Evolutionary conservation across 1,284 basidiomycete genomes (phyloP), one percentile per base, ranked within the genome.

Genomic region (Apiotrichum akiyoshidainum): DNA sequence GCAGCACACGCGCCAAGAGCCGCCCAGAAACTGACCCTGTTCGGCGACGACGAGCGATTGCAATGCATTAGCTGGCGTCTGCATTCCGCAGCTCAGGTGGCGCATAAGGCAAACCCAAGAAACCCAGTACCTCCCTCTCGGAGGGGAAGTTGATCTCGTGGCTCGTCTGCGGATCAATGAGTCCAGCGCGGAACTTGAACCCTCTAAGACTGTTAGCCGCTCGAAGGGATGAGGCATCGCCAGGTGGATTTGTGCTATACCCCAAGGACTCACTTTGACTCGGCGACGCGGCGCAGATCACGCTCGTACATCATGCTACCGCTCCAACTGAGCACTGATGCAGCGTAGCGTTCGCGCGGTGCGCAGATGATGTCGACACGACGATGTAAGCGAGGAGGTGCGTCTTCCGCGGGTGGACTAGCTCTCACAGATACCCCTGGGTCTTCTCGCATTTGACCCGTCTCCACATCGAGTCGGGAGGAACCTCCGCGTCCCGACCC

Each of bases 271-370:
- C 48, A 69, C 66, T 54, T 50, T 34, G 70, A 65, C 55, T 78
- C 75, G 1, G 69, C 68, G 50, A 68, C 70, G 33, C 74, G 64
- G 51, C 74, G 69, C n/a, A 78, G 57, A 64, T 78, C 77, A 33
- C 77, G 61, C 68, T 78, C 77, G 63, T 77, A 78, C 71, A 78
- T 78, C 77, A 77, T 78, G 59, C 75, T 77, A 5, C 77, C 77
- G 10, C 68, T 70, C 77, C 77, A 78, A 34, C 68, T 70, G 17
- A 78, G 65, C 5, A 77, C 71, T 2, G 75, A 73, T 12, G 72
- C 68, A 8, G 77, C 71, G 52, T 78, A 78, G 46, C 75, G 54
- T 46, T 71, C 67, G 19, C 60, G 66, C 12, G 77, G 74, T 0
- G 75, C 65, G 50, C 65, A 65, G 42, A 78, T 78, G 33, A 78